These are phyloP conservation scores for Capillidium heterosporum DNA, from an alignment of 371 early-diverging fungal species.

Conservation along the genomic window DNA sequence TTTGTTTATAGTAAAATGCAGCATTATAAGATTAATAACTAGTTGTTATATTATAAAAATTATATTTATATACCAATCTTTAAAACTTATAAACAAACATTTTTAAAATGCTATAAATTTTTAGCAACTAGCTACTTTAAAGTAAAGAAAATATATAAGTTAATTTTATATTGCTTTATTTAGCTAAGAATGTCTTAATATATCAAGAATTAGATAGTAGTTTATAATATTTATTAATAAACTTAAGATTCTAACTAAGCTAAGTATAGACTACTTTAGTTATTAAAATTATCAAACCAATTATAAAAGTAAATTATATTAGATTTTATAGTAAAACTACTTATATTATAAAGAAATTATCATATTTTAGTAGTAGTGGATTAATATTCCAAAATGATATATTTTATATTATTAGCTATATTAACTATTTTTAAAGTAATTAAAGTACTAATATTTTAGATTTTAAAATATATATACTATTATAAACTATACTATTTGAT, in stretches of 20 bases:
- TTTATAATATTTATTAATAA: constrained; percentile 18
- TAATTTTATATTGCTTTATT: no score
- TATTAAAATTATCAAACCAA: constrained; percentile 9
- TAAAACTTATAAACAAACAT: no score
- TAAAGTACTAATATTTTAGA: constrained; percentile 7
- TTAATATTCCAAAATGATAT: constrained; percentile 19
- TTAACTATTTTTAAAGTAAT: constrained; percentile 8
- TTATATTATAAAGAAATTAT: constrained; percentile 12
- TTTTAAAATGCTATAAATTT: neutral
- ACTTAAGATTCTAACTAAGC: no score
- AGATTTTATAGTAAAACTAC: constrained; percentile 11
- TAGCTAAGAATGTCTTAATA: no score
- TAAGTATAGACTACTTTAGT: no score
- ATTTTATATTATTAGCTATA: constrained; percentile 6
- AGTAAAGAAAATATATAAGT: no score
- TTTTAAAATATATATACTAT: constrained; percentile 10
- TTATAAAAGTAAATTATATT: constrained; percentile 8
- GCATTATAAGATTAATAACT: no score
- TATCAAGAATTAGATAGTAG: no score
- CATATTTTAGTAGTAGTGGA: constrained; percentile 25
- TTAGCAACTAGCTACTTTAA: constrained; percentile 11
- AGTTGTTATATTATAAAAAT: no score
- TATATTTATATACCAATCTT: no score
- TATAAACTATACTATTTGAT: no score
- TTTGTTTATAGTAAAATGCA: no score